phyloP scores from a whole-genome alignment of 139 green algal species.

The Chlorella vulgaris region DNA sequence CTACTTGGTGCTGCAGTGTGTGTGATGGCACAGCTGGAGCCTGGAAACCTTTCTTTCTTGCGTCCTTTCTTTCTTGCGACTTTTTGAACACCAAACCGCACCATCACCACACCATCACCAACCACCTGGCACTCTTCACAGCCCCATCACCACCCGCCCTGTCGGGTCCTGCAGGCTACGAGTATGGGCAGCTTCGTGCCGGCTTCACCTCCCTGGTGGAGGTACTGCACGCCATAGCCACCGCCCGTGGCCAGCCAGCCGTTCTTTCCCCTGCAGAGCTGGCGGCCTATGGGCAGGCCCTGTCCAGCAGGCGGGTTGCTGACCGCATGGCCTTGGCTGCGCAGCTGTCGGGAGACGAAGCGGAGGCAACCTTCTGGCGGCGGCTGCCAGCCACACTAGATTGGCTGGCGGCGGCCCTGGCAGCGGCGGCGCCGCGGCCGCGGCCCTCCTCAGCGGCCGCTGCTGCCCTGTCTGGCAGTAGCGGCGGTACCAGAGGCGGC shows the following conservation, averaged over 20 bases:
- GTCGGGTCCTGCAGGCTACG: background rate
- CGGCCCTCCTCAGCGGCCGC: background rate
- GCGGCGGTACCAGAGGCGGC: background rate
- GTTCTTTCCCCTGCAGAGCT: constrained; percentile 67
- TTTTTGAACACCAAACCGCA: too few relatives aligned
- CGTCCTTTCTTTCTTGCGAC: too few relatives aligned
- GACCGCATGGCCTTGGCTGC: constrained; percentile 55
- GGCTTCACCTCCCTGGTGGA: constrained; percentile 29
- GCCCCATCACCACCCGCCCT: background rate
- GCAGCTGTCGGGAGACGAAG: constrained; percentile 29
- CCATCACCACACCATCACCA: background rate
- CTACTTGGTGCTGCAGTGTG: too few relatives aligned
- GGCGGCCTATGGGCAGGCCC: constrained; percentile 49
- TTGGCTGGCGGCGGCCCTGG: constrained; percentile 28
- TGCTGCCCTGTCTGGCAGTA: background rate
- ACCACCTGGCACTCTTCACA: background rate
- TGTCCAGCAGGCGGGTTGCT: constrained; percentile 12
- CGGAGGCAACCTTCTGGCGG: constrained; percentile 72
- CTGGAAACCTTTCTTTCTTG: too few relatives aligned
- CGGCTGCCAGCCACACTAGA: constrained; percentile 69
- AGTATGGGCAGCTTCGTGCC: background rate
- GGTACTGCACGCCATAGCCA: constrained; percentile 41
- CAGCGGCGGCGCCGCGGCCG: background rate
- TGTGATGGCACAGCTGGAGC: too few relatives aligned
- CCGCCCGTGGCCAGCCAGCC: constrained; percentile 35